These are phyloP conservation scores for Yamagishiella unicocca DNA, from an alignment of 139 green algal species.

Conservation along the genomic window DNA sequence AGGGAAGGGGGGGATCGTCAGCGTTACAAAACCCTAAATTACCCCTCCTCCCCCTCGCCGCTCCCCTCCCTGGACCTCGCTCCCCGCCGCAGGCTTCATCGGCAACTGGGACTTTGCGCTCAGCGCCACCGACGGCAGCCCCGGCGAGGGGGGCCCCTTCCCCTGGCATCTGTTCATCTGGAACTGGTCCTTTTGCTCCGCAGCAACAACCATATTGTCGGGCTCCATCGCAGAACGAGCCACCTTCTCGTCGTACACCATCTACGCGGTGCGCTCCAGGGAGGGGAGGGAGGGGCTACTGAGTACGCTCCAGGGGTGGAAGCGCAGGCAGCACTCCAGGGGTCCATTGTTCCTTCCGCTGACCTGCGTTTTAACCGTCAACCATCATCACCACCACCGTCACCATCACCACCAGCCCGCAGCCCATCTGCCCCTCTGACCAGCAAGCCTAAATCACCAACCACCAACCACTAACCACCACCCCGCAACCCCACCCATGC, in stretches of 20 bases:
- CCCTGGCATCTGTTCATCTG: slow-evolving; percentile 51
- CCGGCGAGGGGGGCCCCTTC: neutral
- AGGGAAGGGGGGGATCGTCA: too few species aligned
- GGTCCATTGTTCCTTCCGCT: too few species aligned
- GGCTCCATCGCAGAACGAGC: slow-evolving; percentile 67
- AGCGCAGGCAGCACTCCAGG: too few species aligned
- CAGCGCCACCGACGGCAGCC: neutral
- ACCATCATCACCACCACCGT: too few species aligned
- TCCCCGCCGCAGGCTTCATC: slow-evolving; percentile 69
- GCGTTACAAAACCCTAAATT: too few species aligned
- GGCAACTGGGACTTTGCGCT: slow-evolving; percentile 62
- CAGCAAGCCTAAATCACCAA: neutral
- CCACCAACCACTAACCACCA: neutral
- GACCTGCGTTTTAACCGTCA: too few species aligned
- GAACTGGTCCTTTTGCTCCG: slow-evolving; percentile 59
- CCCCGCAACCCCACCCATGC: too few species aligned
- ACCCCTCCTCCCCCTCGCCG: neutral
- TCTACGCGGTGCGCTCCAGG: slow-evolving; percentile 53
- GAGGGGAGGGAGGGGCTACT: too few species aligned
- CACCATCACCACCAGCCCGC: too few species aligned
- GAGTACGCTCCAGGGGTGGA: too few species aligned
- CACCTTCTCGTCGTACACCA: slow-evolving; percentile 64
- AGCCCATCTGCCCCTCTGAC: too few species aligned
- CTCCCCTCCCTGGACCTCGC: neutral
- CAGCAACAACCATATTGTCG: slow-evolving; percentile 59